phyloP scores from a whole-genome alignment of 2,329 filamentous ascomycete species.

The Xylariaceae sp. region DNA sequence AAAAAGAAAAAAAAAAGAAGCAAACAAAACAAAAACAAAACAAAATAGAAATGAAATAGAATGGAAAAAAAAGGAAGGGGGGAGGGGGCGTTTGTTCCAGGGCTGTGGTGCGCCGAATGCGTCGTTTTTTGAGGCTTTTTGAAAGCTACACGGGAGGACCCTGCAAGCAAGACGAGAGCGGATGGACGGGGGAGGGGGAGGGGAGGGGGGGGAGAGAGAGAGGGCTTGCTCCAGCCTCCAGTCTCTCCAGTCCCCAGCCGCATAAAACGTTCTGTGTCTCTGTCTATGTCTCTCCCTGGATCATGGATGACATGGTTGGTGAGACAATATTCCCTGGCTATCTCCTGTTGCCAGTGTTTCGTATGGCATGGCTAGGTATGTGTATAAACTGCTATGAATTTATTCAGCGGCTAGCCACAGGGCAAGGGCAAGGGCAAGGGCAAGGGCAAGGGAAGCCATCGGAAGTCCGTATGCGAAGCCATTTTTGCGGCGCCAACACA shows the following conservation, averaged over 20 bases:
- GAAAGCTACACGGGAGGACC: conserved; percentile 6
- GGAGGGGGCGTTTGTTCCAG: background rate
- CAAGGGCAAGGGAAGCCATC: background rate
- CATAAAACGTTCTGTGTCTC: background rate
- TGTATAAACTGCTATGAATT: too few species aligned
- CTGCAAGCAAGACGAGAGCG: background rate
- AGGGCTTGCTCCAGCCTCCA: too few species aligned
- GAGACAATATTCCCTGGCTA: too few species aligned
- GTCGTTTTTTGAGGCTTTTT: conserved; percentile 9
- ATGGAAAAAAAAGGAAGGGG: background rate
- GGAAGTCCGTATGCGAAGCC: conserved; percentile 23
- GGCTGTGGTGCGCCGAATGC: conserved; percentile 7
- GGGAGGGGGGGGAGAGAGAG: too few species aligned
- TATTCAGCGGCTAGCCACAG: conserved; percentile 19
- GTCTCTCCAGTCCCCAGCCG: background rate
- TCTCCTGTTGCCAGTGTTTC: too few species aligned
- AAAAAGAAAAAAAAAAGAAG: background rate
- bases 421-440: too few species aligned
- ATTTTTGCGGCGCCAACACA: background rate
- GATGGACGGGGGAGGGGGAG: background rate
- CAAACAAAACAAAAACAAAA: background rate
- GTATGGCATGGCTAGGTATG: too few species aligned
- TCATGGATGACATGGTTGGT: too few species aligned
- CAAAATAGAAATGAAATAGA: background rate
- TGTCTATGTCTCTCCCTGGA: too few species aligned